These are phyloP conservation scores for Mycena rebaudengoi DNA, from an alignment of 768 basidiomycete genomes.

Conservation along the genomic window DNA sequence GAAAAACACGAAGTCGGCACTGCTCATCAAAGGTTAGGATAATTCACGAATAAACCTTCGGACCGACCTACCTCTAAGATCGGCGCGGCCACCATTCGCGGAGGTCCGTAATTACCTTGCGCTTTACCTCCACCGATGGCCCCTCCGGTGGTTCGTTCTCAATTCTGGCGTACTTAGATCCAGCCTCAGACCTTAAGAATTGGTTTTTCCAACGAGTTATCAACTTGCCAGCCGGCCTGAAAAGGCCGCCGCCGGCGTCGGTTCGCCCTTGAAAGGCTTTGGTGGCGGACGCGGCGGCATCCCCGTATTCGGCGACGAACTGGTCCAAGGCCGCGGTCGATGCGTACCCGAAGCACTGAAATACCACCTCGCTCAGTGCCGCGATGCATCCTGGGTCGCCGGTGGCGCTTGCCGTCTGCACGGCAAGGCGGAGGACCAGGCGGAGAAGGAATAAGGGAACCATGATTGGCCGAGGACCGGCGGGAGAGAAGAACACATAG, in stretches of 20 bases:
- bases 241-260: no score
- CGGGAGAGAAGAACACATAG: not conserved
- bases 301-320: not conserved
- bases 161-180: not conserved
- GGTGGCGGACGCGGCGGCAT: not conserved
- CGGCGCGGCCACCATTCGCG: slow-evolving; percentile 7
- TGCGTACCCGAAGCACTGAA: no score
- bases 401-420: not conserved
- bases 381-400: not conserved
- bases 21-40: no score
- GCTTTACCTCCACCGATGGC: not conserved
- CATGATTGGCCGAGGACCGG: not conserved
- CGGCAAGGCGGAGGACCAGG: not conserved
- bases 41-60: no score
- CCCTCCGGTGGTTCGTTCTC: not conserved
- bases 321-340: no score
- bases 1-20: no score
- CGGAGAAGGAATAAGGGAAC: not conserved
- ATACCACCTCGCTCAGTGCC: not conserved
- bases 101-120: slow-evolving; percentile 3
- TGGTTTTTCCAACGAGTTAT: not conserved
- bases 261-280: slow-evolving; percentile 1
- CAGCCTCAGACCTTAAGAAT: not conserved
- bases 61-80: not conserved
- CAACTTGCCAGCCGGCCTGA: no score